Conservation (phyloP, 2,329 filamentous ascomycete genomes). For the Penicillium sclerotiorum region DNA sequence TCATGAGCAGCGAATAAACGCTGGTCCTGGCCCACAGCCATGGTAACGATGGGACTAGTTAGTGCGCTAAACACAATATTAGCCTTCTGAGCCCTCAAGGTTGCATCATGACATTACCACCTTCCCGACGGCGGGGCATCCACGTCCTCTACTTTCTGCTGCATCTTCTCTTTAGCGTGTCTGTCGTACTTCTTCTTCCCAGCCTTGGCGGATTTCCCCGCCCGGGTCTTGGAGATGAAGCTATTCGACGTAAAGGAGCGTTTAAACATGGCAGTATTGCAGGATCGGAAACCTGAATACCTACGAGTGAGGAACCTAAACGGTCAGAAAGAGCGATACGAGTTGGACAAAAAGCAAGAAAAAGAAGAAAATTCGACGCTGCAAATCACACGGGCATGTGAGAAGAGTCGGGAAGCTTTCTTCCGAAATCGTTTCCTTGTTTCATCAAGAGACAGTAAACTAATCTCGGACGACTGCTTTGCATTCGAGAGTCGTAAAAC, state of each 20-base stretch:
- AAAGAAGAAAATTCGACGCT: conserved; percentile 44
- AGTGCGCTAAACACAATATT: conserved; percentile 44
- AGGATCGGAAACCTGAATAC: conserved; percentile 39
- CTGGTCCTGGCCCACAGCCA: conserved; percentile 80
- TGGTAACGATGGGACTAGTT: conserved; percentile 77
- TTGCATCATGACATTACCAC: conserved; percentile 34
- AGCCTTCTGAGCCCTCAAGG: neutral
- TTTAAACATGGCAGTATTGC: conserved; percentile 75
- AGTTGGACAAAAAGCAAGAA: conserved; percentile 37
- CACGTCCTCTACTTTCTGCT: conserved; percentile 80
- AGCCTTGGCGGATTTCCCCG: conserved; percentile 83
- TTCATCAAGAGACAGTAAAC: conserved; percentile 35
- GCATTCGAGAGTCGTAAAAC: conserved; percentile 52
- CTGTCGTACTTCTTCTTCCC: conserved; percentile 75
- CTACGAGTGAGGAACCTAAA: conserved; percentile 35
- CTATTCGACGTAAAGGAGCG: conserved; percentile 77
- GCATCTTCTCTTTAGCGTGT: conserved; percentile 81
- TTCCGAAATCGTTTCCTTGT: conserved; percentile 36
- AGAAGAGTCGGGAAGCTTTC: conserved; percentile 58
- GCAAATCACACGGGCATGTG: conserved; percentile 52
- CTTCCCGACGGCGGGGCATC: conserved; percentile 59
- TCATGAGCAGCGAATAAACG: conserved; percentile 94
- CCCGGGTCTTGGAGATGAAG: conserved; percentile 80
- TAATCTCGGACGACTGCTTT: conserved; percentile 37
- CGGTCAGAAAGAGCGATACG: conserved; percentile 45